Evolutionary conservation across 2,329 filamentous ascomycete species (phyloP).

Genomic region (Alternaria arbusti): DNA sequence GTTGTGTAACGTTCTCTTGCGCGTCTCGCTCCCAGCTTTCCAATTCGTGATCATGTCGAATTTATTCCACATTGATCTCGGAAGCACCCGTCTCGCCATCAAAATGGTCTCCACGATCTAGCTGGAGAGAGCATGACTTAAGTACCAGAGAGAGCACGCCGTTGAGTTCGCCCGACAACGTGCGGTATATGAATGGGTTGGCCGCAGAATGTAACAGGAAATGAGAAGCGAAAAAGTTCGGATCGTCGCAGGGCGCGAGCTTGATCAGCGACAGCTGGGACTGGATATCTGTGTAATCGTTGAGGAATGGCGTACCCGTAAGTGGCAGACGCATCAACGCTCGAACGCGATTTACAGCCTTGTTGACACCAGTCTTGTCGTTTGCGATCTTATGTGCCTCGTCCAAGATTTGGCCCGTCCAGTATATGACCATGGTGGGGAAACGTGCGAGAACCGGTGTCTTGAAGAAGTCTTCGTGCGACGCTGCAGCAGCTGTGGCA

Average conservation of each 20-base stretch:
- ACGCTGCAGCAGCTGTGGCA: neutral
- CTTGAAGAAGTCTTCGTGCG: neutral
- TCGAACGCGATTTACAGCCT: neutral
- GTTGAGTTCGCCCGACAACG: neutral
- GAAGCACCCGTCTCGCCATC: neutral
- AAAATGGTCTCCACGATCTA: neutral
- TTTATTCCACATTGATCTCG: neutral
- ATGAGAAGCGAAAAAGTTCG: neutral
- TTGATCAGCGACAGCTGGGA: neutral
- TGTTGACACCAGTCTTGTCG: neutral
- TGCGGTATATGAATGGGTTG: neutral
- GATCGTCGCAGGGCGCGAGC: neutral
- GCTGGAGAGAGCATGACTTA: neutral
- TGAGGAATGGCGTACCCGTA: neutral
- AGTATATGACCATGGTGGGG: neutral
- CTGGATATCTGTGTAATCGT: neutral
- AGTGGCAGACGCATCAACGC: neutral
- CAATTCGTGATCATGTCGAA: neutral
- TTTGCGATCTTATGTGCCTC: neutral
- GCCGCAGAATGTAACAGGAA: neutral
- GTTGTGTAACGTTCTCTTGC: neutral
- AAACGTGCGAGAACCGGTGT: neutral
- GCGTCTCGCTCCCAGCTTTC: neutral
- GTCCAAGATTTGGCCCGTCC: neutral
- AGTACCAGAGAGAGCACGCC: neutral